Conservation (phyloP, 495 filamentous ascomycete genomes). For the Hypoxylon rickii region DNA sequence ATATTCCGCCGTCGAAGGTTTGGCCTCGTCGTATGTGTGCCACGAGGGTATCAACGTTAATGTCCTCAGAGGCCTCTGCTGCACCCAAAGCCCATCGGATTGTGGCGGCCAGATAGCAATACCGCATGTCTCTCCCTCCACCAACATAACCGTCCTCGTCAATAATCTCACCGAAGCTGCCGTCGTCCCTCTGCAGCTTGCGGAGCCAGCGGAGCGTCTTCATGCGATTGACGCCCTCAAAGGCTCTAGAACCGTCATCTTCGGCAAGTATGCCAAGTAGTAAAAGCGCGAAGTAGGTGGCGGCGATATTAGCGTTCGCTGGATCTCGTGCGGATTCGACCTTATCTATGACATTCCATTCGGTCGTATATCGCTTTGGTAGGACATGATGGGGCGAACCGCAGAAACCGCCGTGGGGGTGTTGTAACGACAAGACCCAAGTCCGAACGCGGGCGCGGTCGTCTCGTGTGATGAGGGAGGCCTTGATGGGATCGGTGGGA, state of each 20-base stretch:
- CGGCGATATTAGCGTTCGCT: conserved; percentile 82
- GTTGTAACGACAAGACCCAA: conserved; percentile 72
- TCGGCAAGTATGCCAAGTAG: conserved; percentile 77
- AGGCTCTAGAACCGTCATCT: conserved; percentile 55
- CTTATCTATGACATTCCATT: conserved; percentile 39
- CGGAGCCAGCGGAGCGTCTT: conserved; percentile 75
- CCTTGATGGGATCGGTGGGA: conserved; percentile 17
- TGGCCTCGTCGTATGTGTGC: conserved; percentile 72
- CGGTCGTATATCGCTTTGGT: conserved; percentile 40
- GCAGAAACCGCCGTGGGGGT: conserved; percentile 78
- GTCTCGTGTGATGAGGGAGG: conserved; percentile 40
- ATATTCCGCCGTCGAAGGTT: conserved; percentile 91
- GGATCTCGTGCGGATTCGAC: conserved; percentile 55
- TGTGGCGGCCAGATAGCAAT: conserved; percentile 79
- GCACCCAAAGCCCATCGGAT: conserved; percentile 83
- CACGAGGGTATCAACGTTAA: conserved; percentile 71
- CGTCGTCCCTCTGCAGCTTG: conserved; percentile 77
- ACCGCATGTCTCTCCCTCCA: conserved; percentile 82
- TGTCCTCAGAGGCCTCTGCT: conserved; percentile 66
- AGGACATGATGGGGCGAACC: conserved; percentile 65
- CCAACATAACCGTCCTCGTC: conserved; percentile 63
- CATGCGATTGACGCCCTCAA: conserved; percentile 63
- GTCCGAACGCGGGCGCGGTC: conserved; percentile 43
- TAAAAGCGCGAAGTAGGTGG: conserved; percentile 84
- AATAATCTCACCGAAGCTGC: conserved; percentile 87